Evolutionary conservation across 148 eudicot species (phyloP).

Genomic region (Camellia sinensis): DNA sequence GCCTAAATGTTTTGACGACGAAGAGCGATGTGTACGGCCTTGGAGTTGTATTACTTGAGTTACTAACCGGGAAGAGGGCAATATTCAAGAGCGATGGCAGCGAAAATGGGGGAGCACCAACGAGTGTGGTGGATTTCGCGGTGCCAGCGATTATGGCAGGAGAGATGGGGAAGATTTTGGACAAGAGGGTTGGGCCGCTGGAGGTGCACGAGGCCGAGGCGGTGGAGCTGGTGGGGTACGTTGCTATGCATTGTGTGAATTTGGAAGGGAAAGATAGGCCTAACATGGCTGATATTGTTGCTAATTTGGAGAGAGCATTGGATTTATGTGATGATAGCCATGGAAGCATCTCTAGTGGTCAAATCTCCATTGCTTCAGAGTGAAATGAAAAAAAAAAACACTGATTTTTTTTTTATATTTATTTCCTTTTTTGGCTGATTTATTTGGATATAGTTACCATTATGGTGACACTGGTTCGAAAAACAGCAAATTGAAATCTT

Average conservation of each 20-base stretch:
- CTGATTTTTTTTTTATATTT: constrained; percentile 6
- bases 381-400: constrained; percentile 19
- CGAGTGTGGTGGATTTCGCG: constrained; percentile 66
- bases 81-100: constrained; percentile 44
- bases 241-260: constrained; percentile 76
- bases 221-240: constrained; percentile 70
- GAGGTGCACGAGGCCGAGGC: constrained; percentile 60
- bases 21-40: constrained; percentile 87
- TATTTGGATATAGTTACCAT: background rate
- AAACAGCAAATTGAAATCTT: no score
- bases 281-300: constrained; percentile 68
- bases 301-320: constrained; percentile 72
- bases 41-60: constrained; percentile 75
- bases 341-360: constrained; percentile 68
- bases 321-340: constrained; percentile 58
- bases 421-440: constrained; percentile 9
- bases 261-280: constrained; percentile 79
- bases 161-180: constrained; percentile 53
- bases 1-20: constrained; percentile 70
- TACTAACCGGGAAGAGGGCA: constrained; percentile 70
- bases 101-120: constrained; percentile 39
- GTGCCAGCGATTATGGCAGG: constrained; percentile 63
- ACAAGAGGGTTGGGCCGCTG: constrained; percentile 56
- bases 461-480: no score
- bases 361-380: constrained; percentile 61